Conservation (phyloP, 768 basidiomycete species). For the Tricholoma bakamatsutake region DNA sequence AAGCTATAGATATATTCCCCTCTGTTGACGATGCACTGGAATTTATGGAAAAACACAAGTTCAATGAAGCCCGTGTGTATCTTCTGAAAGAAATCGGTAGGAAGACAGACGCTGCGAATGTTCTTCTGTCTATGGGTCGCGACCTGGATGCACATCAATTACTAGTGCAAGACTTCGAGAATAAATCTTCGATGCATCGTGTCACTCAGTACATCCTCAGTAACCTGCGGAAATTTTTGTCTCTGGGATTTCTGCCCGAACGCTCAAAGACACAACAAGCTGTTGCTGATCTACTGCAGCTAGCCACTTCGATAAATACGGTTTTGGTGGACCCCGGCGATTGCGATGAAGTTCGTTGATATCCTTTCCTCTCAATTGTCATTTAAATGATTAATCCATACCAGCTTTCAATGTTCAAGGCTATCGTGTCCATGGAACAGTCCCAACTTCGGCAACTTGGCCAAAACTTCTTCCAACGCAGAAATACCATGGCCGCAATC, state of each 20-base stretch:
- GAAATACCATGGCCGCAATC: conserved; percentile 28
- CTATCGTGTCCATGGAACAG: conserved; percentile 13
- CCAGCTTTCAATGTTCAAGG: conserved; percentile 12
- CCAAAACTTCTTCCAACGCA: conserved; percentile 18
- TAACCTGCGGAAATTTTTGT: conserved; percentile 39
- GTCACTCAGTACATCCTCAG: conserved; percentile 36
- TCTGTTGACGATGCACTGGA: conserved; percentile 45
- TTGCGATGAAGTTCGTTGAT: not conserved
- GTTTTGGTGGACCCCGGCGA: conserved; percentile 3
- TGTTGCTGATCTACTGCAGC: conserved; percentile 17
- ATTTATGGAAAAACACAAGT: conserved; percentile 47
- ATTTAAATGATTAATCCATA: not conserved
- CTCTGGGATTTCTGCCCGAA: conserved; percentile 28
- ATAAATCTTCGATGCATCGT: conserved; percentile 20
- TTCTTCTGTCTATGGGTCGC: conserved; percentile 44
- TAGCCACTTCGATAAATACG: conserved; percentile 15
- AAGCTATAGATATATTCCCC: conserved; percentile 42
- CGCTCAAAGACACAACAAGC: conserved; percentile 4
- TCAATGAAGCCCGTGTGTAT: conserved; percentile 41
- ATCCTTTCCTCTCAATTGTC: not conserved
- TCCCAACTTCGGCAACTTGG: conserved; percentile 26
- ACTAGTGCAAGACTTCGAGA: conserved; percentile 30
- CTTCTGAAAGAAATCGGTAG: conserved; percentile 38
- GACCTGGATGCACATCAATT: conserved; percentile 40
- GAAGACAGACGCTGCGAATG: conserved; percentile 43